Conservation (phyloP, 108 stramenopile genomes). For the Cylindrotheca fusiformis region DNA sequence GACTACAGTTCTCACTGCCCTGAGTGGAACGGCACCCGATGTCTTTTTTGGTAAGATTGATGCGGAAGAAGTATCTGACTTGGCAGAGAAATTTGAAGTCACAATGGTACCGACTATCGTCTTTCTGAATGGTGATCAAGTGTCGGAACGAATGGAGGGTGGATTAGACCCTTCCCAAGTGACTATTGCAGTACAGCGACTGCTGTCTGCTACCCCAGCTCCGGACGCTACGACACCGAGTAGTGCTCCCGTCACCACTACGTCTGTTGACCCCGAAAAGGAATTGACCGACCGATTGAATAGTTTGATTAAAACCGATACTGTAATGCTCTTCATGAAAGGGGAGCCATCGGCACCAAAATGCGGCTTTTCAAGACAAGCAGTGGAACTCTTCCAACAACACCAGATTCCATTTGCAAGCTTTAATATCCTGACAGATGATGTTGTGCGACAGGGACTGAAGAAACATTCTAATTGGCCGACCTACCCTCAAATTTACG, state of each 20-base stretch:
- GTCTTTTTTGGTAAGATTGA: slow-evolving; percentile 54
- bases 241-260: slow-evolving; percentile 17
- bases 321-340: slow-evolving; percentile 96
- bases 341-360: slow-evolving; percentile 80
- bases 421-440: slow-evolving; percentile 87
- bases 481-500: slow-evolving; percentile 96
- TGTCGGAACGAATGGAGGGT: slow-evolving; percentile 84
- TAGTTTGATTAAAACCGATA: slow-evolving; percentile 50
- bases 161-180: slow-evolving; percentile 75
- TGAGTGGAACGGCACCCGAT: slow-evolving; percentile 28
- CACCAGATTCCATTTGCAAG: slow-evolving; percentile 67
- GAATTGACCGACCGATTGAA: slow-evolving; percentile 52
- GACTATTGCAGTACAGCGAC: slow-evolving; percentile 51
- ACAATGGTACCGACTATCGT: slow-evolving; percentile 89
- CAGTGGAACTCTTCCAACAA: slow-evolving; percentile 70
- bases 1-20: slow-evolving; percentile 47
- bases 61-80: slow-evolving; percentile 70
- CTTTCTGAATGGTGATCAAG: slow-evolving; percentile 48
- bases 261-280: slow-evolving; percentile 32
- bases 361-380: slow-evolving; percentile 94
- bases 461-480: slow-evolving; percentile 92
- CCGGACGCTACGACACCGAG: background rate
- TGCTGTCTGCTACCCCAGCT: slow-evolving; percentile 8
- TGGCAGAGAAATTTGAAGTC: slow-evolving; percentile 55
- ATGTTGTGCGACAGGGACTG: slow-evolving; percentile 88